Evolutionary conservation across 345 rosid species (phyloP).

Genomic region (Isatis tinctoria): DNA sequence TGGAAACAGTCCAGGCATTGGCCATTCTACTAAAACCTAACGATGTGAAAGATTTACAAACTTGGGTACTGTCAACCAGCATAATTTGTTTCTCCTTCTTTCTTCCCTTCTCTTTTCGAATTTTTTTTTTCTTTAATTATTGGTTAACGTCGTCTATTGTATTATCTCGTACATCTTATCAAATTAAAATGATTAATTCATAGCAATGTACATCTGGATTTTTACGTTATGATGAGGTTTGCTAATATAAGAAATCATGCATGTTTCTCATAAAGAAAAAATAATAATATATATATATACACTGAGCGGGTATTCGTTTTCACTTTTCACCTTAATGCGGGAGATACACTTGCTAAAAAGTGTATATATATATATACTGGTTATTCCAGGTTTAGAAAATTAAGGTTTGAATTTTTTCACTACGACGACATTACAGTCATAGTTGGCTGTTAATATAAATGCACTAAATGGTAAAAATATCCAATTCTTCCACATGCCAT

Average conservation of each 20-base stretch:
- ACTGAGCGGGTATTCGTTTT: neutral
- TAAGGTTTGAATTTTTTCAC: neutral
- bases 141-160: neutral
- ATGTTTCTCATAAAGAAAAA: too few species aligned
- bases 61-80: neutral
- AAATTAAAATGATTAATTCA: neutral
- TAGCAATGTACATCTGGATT: neutral
- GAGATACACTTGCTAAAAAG: neutral
- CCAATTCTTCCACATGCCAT: neutral
- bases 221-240: neutral
- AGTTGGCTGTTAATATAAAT: neutral
- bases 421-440: neutral
- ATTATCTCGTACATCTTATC: neutral
- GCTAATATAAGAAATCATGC: neutral
- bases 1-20: slow-evolving; percentile 33
- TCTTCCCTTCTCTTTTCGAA: neutral
- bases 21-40: slow-evolving; percentile 22
- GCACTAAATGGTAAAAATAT: neutral
- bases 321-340: neutral
- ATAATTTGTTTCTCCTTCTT: neutral
- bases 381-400: neutral
- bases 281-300: too few species aligned
- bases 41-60: neutral
- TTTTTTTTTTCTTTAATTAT: neutral
- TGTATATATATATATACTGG: neutral